A percentile compares a stretch with the other conserved stretches of the same genome.
phyloP scores from a whole-genome alignment of 805 yeast species.

The Zygoascus flipseniorum region DNA sequence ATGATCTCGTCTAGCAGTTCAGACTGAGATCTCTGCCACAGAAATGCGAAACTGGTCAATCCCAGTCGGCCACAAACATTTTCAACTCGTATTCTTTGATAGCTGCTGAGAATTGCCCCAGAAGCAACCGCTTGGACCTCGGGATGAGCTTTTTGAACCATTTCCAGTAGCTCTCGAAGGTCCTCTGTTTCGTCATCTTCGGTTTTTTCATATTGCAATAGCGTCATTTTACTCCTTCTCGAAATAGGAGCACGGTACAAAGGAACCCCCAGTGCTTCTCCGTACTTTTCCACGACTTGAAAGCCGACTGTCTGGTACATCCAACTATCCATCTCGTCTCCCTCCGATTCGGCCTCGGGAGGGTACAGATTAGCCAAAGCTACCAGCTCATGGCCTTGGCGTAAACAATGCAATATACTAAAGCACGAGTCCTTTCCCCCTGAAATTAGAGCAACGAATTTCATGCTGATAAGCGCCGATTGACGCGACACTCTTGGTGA shows the following conservation, averaged over 20 bases:
- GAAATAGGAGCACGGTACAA: constrained; percentile 58
- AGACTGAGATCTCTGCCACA: constrained; percentile 86
- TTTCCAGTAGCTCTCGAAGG: constrained; percentile 43
- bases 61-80: constrained; percentile 73
- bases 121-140: constrained; percentile 81
- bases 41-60: constrained; percentile 58
- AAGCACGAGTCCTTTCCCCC: constrained; percentile 97
- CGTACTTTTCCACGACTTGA: constrained; percentile 57
- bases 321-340: constrained; percentile 79
- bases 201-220: constrained; percentile 62
- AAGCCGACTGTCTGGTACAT: constrained; percentile 99
- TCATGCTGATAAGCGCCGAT: constrained; percentile 41
- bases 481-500: background rate
- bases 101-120: constrained; percentile 93
- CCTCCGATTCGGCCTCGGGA: constrained; percentile 18
- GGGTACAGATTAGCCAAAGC: constrained; percentile 86
- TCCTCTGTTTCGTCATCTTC: constrained; percentile 84
- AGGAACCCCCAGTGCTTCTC: constrained; percentile 70
- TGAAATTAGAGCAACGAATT: constrained; percentile 82
- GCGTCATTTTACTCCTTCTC: constrained; percentile 56
- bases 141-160: constrained; percentile 48
- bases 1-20: constrained; percentile 81
- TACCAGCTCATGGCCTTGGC: constrained; percentile 73
- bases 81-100: constrained; percentile 91
- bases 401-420: constrained; percentile 78